Base-by-base conservation (phyloP, 345 rosid species). In the Arabidopsis arenosa region DNA sequence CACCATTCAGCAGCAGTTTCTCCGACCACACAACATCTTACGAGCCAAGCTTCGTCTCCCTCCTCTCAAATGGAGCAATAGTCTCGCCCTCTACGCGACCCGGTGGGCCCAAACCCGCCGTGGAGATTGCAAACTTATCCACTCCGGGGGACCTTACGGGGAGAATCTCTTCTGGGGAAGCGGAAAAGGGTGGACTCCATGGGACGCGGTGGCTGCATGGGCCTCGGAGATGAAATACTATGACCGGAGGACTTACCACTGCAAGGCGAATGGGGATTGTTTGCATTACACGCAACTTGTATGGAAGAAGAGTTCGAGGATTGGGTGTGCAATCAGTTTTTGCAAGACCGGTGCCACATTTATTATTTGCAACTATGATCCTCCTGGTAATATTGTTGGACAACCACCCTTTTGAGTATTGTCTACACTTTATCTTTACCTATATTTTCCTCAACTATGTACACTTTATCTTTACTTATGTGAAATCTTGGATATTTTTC, bases 81-180 rank as follows among this genome's bases (percentile, higher is more conserved):
- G 73, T 45, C 82, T 91, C 0, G 89, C 89, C 1, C 63, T 70
- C 11, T 89, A 67, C 12, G 90, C 95, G 0, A 59, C 70, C 3
- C 58, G 66, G 72, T 83, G 89, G 86, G 86, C 85, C 0, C 36
- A 49, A 51, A 78, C 74, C 7, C 75, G 86, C 7, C 79, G 26
- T 21, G 77, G 72, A 18, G 91, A 87, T 10, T 89, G 91, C 23
- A 52, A 65, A 0, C 74, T 91, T 72, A 30, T 84, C 30, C 94
- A 89, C 78, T 87, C 94, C 0, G 52, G 70, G 0, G 68, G 88
- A 52, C 15, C 83, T 40, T 89, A 87, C 17, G 94, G 91, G 0
- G 90, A 86, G 69, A 91, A 87, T 78, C 81, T 86, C 8, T 84
- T 85, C 23, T 84, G 90, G 92, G 92, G 91, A 0, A 82, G 85